Conservation (phyloP, 2,329 filamentous ascomycete species). For the Aspergillus terreus region DNA sequence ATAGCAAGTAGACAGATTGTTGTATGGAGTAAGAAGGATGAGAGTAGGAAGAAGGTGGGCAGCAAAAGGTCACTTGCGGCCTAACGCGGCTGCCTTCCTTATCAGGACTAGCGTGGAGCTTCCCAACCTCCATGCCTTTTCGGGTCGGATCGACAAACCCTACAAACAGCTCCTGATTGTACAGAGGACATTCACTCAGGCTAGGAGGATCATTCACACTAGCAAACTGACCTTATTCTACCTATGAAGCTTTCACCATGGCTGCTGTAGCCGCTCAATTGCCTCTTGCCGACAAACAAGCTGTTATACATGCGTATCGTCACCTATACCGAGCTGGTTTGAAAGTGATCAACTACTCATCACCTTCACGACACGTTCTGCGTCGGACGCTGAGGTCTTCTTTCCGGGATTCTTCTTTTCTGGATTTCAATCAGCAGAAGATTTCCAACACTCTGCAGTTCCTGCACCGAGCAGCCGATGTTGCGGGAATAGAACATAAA, state of each 20-base stretch:
- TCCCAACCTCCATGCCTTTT: too few species aligned
- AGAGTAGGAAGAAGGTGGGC: slow-evolving; percentile 9
- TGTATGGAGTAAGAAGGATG: not conserved
- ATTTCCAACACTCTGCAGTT: slow-evolving; percentile 47
- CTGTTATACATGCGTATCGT: slow-evolving; percentile 53
- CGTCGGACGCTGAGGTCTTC: slow-evolving; percentile 41
- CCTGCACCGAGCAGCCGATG: slow-evolving; percentile 37
- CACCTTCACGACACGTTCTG: slow-evolving; percentile 53
- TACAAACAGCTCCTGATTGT: too few species aligned
- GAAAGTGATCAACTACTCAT: slow-evolving; percentile 55
- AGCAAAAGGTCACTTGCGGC: slow-evolving; percentile 17
- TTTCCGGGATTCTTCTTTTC: slow-evolving; percentile 36
- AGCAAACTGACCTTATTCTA: not conserved
- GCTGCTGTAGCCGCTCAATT: slow-evolving; percentile 10
- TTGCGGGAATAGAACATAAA: slow-evolving; percentile 43
- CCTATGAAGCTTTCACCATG: slow-evolving; percentile 1
- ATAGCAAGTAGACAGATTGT: not conserved
- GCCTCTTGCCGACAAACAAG: slow-evolving; percentile 18
- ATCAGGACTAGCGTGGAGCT: slow-evolving; percentile 19
- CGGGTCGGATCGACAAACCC: too few species aligned
- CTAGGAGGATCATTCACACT: not conserved
- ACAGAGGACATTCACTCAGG: too few species aligned
- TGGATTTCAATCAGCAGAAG: slow-evolving; percentile 37
- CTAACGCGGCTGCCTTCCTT: slow-evolving; percentile 16
- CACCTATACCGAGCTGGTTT: slow-evolving; percentile 53